Conservation (phyloP, 176 grass and related monocot genomes). For the Triticum urartu region DNA sequence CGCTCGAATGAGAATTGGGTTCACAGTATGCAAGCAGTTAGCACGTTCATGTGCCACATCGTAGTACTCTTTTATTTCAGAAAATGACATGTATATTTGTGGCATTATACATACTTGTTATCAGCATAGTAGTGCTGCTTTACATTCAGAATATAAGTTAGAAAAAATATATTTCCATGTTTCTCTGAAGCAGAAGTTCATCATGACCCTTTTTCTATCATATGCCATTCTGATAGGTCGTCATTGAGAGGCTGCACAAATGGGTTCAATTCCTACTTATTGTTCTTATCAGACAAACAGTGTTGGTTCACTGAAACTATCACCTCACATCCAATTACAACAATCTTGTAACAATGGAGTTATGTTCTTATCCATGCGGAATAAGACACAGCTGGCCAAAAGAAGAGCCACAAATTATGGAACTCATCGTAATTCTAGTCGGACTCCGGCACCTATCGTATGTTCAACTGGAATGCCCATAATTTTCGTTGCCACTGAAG, state of each 20-base stretch:
- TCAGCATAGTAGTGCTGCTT: background rate
- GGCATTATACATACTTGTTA: constrained; percentile 1
- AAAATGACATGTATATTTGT: background rate
- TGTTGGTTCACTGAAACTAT: constrained; percentile 20
- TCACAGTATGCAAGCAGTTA: background rate
- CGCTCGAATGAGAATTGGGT: background rate
- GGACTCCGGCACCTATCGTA: constrained; percentile 21
- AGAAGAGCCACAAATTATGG: constrained; percentile 22
- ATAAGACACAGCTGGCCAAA: constrained; percentile 8
- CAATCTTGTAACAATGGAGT: constrained; percentile 18
- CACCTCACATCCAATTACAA: constrained; percentile 34
- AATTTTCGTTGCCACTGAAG: constrained; percentile 56
- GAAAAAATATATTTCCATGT: background rate
- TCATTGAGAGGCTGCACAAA: constrained; percentile 35
- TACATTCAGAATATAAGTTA: background rate
- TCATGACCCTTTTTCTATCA: background rate
- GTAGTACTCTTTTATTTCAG: background rate
- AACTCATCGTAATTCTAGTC: constrained; percentile 14
- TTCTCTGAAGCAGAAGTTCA: constrained; percentile 8
- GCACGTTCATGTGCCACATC: background rate
- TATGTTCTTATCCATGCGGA: constrained; percentile 1
- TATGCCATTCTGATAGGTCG: constrained; percentile 35
- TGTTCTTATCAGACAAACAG: constrained; percentile 33
- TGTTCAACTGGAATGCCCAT: constrained; percentile 59
- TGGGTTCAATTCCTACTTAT: constrained; percentile 30